Evolutionary conservation across 192 early-diverging fungal genomes (phyloP).

Genomic region (Backusella macrospora): DNA sequence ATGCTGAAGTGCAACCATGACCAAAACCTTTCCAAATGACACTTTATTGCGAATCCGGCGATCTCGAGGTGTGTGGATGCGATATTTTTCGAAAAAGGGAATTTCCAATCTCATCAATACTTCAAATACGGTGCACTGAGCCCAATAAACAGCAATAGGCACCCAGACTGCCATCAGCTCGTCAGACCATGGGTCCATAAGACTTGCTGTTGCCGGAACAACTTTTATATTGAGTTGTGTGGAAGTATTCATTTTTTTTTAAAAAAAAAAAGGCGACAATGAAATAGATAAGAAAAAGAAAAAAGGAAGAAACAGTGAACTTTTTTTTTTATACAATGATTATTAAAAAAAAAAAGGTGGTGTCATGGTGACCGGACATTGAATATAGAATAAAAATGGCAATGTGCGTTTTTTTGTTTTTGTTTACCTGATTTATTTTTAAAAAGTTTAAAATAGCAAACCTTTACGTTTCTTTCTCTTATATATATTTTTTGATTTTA

Average conservation of each 20-base stretch:
- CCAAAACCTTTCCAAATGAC: conserved; percentile 62
- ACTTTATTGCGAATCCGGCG: conserved; percentile 62
- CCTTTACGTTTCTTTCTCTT: not conserved
- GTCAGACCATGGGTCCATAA: conserved; percentile 40
- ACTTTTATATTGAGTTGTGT: not conserved
- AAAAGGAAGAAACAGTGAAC: not conserved
- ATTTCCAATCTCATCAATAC: conserved; percentile 58
- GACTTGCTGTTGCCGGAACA: not conserved
- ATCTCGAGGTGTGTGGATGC: conserved; percentile 62
- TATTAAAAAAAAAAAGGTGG: conserved; percentile 2
- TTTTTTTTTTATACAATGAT: conserved; percentile 2
- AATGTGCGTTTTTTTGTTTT: not conserved
- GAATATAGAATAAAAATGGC: not conserved
- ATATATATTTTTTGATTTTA: not conserved
- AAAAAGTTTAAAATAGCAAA: not conserved
- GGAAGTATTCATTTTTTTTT: not conserved
- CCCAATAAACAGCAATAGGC: conserved; percentile 70
- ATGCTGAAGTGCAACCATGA: conserved; percentile 69
- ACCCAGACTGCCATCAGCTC: conserved; percentile 54
- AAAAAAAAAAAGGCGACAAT: not conserved
- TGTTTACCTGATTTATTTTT: not conserved
- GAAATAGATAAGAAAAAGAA: not conserved
- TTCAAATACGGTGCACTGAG: conserved; percentile 66
- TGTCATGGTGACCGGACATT: not conserved
- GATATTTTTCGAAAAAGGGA: conserved; percentile 71